A percentile compares a stretch with the other conserved stretches of the same genome.
These are phyloP conservation scores for Mortierella sp. DNA, from an alignment of 371 early-diverging fungal genomes.

Conservation along the genomic window DNA sequence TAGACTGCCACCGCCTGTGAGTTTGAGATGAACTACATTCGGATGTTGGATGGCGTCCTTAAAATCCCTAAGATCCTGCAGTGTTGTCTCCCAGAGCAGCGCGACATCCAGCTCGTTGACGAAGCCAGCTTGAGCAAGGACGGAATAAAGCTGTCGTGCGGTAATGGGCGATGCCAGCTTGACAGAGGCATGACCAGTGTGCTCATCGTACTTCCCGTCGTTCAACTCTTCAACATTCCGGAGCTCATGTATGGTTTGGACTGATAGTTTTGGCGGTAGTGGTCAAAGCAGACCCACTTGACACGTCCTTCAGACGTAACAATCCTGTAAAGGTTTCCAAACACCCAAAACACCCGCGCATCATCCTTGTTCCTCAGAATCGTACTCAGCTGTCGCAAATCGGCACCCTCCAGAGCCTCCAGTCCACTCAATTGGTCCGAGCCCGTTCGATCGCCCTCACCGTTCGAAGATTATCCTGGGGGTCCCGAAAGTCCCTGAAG, in stretches of 20 bases:
- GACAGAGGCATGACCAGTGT: neutral
- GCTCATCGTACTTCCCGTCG: neutral
- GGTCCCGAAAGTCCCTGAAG: neutral
- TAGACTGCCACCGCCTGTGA: neutral
- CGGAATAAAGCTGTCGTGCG: constrained; percentile 18
- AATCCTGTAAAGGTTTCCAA: constrained; percentile 16
- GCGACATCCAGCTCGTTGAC: constrained; percentile 13
- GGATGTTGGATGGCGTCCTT: constrained; percentile 7
- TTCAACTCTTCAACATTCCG: neutral
- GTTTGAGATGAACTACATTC: constrained; percentile 1
- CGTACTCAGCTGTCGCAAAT: neutral
- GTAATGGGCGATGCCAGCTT: neutral
- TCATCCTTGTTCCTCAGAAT: neutral
- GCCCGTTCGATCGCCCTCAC: too few species aligned
- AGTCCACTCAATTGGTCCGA: neutral
- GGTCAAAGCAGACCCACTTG: constrained; percentile 20
- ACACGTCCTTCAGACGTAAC: constrained; percentile 13
- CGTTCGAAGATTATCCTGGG: neutral
- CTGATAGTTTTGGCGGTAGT: constrained; percentile 9
- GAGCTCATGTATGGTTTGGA: neutral
- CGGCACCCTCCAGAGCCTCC: constrained; percentile 15
- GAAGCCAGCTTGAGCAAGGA: neutral
- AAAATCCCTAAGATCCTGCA: constrained; percentile 18
- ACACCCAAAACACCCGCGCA: neutral
- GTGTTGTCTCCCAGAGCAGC: constrained; percentile 15